phyloP scores from a whole-genome alignment of 2,329 filamentous ascomycete species.

The Aureobasidium sp. region DNA sequence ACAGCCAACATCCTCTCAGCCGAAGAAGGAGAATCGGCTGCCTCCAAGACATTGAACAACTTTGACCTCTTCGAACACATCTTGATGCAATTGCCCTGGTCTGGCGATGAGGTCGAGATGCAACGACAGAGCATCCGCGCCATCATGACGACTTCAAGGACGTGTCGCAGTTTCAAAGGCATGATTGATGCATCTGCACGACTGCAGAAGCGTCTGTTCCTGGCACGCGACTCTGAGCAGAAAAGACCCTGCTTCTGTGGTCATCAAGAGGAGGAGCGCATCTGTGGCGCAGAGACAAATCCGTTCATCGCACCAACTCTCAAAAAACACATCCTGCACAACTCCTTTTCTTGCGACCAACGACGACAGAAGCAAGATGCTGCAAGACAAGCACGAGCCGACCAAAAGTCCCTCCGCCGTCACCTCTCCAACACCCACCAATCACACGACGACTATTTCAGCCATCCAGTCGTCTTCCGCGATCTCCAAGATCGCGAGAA shows the following conservation, averaged over 20 bases:
- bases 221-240: conserved; percentile 10
- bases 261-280: background rate
- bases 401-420: background rate
- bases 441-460: background rate
- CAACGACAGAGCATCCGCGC: conserved; percentile 8
- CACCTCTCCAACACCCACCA: background rate
- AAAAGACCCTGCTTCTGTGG: conserved; percentile 3
- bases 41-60: background rate
- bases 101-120: background rate
- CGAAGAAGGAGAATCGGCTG: background rate
- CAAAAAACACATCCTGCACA: conserved; percentile 11
- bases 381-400: background rate
- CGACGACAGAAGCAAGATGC: background rate
- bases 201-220: conserved; percentile 9
- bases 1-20: background rate
- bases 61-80: conserved; percentile 11
- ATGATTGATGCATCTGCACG: conserved; percentile 13
- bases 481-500: conserved; percentile 4
- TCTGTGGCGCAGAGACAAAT: conserved; percentile 6
- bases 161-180: conserved; percentile 14
- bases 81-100: conserved; percentile 6
- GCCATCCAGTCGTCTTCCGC: conserved; percentile 9
- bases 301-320: conserved; percentile 3
- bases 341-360: conserved; percentile 11
- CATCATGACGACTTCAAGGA: conserved; percentile 4